Conservation (phyloP, 768 basidiomycete genomes). For the Tulasnella sp. region DNA sequence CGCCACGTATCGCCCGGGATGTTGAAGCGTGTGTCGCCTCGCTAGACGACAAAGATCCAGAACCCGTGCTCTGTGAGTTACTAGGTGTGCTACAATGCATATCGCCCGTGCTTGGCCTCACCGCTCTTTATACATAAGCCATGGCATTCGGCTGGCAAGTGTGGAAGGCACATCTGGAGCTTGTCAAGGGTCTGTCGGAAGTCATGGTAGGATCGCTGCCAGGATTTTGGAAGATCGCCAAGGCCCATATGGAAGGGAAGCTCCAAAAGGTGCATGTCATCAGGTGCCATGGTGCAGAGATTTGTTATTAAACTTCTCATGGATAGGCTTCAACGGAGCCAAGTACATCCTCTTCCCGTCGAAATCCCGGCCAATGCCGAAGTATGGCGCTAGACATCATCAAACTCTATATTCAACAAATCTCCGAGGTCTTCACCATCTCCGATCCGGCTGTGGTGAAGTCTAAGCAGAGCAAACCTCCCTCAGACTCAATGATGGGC, state of each 20-base stretch:
- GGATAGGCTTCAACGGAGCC: slow-evolving; percentile 20
- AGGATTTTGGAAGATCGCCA: slow-evolving; percentile 88
- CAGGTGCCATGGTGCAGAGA: background rate
- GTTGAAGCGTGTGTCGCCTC: slow-evolving; percentile 49
- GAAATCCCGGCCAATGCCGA: slow-evolving; percentile 72
- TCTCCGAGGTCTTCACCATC: slow-evolving; percentile 77
- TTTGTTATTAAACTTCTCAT: slow-evolving; percentile 15
- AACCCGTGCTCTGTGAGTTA: slow-evolving; percentile 45
- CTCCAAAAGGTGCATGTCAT: slow-evolving; percentile 59
- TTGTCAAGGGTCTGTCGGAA: slow-evolving; percentile 84
- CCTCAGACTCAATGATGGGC: slow-evolving; percentile 28
- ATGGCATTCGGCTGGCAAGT: slow-evolving; percentile 59
- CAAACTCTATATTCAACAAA: slow-evolving; percentile 68
- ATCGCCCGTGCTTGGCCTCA: background rate
- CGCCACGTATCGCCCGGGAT: slow-evolving; percentile 39
- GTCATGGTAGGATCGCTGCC: slow-evolving; percentile 73
- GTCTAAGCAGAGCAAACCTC: slow-evolving; percentile 25
- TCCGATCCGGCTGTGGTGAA: slow-evolving; percentile 62
- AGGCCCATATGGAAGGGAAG: slow-evolving; percentile 84
- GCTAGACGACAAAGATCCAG: slow-evolving; percentile 53
- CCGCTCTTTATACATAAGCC: slow-evolving; percentile 33
- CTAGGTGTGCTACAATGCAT: background rate
- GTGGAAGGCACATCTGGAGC: slow-evolving; percentile 67
- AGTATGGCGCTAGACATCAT: slow-evolving; percentile 83
- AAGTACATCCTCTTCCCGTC: slow-evolving; percentile 39